Percentiles rank a stretch among this genome's conserved stretches.
phyloP scores from a whole-genome alignment of 306 rosid species.

The Fragaria ananassa region DNA sequence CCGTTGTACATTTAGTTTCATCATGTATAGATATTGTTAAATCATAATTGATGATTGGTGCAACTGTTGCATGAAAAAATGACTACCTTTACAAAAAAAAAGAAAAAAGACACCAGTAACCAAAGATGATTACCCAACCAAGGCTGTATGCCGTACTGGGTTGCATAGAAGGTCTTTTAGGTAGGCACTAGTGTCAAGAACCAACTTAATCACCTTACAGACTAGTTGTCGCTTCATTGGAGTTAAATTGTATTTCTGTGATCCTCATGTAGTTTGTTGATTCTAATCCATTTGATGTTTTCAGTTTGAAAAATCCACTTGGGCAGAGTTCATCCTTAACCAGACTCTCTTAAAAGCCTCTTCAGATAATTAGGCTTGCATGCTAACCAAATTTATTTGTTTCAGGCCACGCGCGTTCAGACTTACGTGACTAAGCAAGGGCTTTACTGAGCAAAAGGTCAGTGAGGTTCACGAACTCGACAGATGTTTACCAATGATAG shows the following conservation, averaged over 20 bases:
- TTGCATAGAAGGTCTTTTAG: background rate
- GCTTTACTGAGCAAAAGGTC: background rate
- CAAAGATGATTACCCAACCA: background rate
- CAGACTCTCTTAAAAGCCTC: background rate
- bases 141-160: background rate
- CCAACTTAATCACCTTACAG: background rate
- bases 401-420: background rate
- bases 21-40: too few species aligned
- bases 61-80: background rate
- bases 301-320: background rate
- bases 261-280: background rate
- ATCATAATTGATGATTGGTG: background rate
- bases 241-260: background rate
- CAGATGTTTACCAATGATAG: slow-evolving; percentile 71
- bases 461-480: background rate
- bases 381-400: background rate
- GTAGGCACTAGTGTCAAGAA: background rate
- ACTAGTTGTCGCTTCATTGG: background rate
- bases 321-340: background rate
- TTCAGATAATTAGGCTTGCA: background rate
- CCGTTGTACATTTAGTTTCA: background rate
- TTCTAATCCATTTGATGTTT: background rate
- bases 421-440: background rate
- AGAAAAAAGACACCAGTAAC: too few species aligned
- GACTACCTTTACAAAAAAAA: too few species aligned